These are phyloP conservation scores for Monosporozyma aerobia DNA, from an alignment of 805 yeast species.

Conservation along the genomic window DNA sequence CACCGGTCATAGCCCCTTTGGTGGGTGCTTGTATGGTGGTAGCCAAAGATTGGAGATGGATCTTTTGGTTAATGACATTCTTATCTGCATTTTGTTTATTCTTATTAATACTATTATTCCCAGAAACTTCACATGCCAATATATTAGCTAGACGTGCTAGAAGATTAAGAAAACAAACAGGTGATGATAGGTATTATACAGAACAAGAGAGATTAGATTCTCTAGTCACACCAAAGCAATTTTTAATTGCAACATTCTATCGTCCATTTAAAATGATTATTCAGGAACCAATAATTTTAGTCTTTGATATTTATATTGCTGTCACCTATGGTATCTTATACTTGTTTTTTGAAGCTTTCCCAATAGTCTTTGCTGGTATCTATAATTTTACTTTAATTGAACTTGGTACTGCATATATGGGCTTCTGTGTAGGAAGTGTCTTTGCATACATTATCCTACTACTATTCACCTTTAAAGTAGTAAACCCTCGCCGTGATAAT, in stretches of 20 bases:
- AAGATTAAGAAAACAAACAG: slow-evolving; percentile 41
- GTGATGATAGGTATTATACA: slow-evolving; percentile 35
- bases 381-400: slow-evolving; percentile 41
- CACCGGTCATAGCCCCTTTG: slow-evolving; percentile 48
- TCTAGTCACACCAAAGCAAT: slow-evolving; percentile 11
- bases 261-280: slow-evolving; percentile 42
- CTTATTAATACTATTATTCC: slow-evolving; percentile 33
- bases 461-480: slow-evolving; percentile 18
- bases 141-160: slow-evolving; percentile 38
- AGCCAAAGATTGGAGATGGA: slow-evolving; percentile 43
- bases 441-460: slow-evolving; percentile 30
- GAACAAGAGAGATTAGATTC: slow-evolving; percentile 32
- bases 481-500: slow-evolving; percentile 21
- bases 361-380: slow-evolving; percentile 40
- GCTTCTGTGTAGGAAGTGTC: slow-evolving; percentile 36
- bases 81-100: slow-evolving; percentile 21
- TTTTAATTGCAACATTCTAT: slow-evolving; percentile 31
- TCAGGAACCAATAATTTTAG: slow-evolving; percentile 46
- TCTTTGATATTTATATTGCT: slow-evolving; percentile 43
- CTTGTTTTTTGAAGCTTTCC: slow-evolving; percentile 53
- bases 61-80: slow-evolving; percentile 43
- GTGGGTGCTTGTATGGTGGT: slow-evolving; percentile 26
- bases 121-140: slow-evolving; percentile 41
- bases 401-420: slow-evolving; percentile 38
- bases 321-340: slow-evolving; percentile 44